Evolutionary conservation across 1,284 basidiomycete species (phyloP).

Genomic region (Thelephora terrestris): DNA sequence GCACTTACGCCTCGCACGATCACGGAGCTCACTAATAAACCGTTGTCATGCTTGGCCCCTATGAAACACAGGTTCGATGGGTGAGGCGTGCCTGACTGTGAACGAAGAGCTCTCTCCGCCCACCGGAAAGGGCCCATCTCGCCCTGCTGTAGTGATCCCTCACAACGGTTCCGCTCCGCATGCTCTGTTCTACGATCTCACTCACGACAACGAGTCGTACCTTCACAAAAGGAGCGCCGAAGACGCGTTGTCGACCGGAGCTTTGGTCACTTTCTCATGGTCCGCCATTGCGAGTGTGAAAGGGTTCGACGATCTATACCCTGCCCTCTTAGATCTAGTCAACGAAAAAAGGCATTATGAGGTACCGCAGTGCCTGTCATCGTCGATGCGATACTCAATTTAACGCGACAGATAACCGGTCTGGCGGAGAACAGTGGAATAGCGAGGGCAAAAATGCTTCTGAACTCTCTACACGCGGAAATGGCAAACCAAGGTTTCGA

Average conservation of each 20-base stretch:
- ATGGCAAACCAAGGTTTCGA: slow-evolving; percentile 76
- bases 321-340: slow-evolving; percentile 82
- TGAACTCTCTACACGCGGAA: slow-evolving; percentile 84
- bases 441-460: slow-evolving; percentile 68
- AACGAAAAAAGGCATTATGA: slow-evolving; percentile 76
- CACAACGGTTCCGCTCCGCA: slow-evolving; percentile 82
- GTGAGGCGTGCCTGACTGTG: slow-evolving; percentile 71
- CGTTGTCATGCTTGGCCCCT: neutral
- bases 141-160: slow-evolving; percentile 66
- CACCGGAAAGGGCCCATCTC: slow-evolving; percentile 67
- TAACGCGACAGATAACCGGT: slow-evolving; percentile 23
- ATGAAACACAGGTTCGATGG: slow-evolving; percentile 69
- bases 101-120: slow-evolving; percentile 68
- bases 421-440: slow-evolving; percentile 58
- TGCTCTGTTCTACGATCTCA: slow-evolving; percentile 87
- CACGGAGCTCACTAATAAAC: neutral
- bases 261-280: slow-evolving; percentile 78
- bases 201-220: slow-evolving; percentile 92
- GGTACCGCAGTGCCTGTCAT: slow-evolving; percentile 3
- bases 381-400: neutral
- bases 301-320: slow-evolving; percentile 95
- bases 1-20: neutral
- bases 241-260: slow-evolving; percentile 86
- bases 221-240: slow-evolving; percentile 84
- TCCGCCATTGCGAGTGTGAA: slow-evolving; percentile 88